Evolutionary conservation across 345 rosid species (phyloP), one percentile per base, ranked within the genome.

Genomic region (Gossypium herbaceum): DNA sequence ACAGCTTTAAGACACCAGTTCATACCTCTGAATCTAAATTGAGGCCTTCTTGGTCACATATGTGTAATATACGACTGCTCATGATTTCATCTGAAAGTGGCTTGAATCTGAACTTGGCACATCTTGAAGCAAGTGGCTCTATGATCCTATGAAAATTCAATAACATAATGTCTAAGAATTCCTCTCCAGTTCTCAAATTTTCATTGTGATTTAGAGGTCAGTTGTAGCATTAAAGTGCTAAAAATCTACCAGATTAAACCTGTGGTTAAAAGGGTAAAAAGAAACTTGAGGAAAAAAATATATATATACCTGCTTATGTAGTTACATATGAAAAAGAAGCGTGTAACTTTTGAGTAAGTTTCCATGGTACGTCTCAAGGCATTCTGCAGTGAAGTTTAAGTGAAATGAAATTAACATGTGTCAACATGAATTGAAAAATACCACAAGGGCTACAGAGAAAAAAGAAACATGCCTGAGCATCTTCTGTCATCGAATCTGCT

Each of bases 401-500:
- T 55, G 12, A 48, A 55, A 16, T 72, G 19, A 73, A 63, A 74
- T 17, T 20, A 77, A 19, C 61, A 68, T 17, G 68, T 15, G 11
- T 68, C 59, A 41, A 74, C 51, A 27, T 8, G 47, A 68, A 70
- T 3, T 55, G n/a, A 19, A 73, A 15, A 70, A 41, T 39, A 67
- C 13, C 61, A 58, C 4, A 27, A 70, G 68, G 81, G 25, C 17
- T 64, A 61, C 41, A 9, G 8, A 68, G 63, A 69, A 76, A 57
- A 45, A 24, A 25, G 22, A 70, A 74, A 68, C 76, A 71, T 90
- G 84, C 98, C 98, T 95, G 99, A 73, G 99, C 98, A 86, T 95
- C 99, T 88, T 95, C 97, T 2, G 97, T 93, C 97, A 95, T 95
- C 45, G 99, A 95, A 88, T 93, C 99, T 71, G 99, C 97, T 84